These are phyloP conservation scores for Leucoagaricus sp. DNA, from an alignment of 1,284 basidiomycete species.

Conservation along the genomic window DNA sequence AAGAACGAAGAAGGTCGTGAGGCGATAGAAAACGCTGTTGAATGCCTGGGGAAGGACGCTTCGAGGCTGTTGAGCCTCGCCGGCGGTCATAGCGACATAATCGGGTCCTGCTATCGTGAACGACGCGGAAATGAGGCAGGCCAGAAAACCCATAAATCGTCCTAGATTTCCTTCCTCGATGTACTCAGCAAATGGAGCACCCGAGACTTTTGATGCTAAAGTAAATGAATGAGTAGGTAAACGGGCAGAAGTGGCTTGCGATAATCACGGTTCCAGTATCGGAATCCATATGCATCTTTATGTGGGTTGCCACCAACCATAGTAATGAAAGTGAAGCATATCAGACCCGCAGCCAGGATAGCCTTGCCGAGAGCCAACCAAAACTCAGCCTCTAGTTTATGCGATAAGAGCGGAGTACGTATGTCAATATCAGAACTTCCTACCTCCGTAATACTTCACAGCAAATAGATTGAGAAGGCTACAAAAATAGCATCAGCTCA, in stretches of 20 bases:
- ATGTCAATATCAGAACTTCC: conserved; percentile 1
- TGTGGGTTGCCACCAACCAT: conserved; percentile 71
- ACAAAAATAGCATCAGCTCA: neutral
- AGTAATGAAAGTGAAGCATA: conserved; percentile 58
- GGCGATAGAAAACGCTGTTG: conserved; percentile 44
- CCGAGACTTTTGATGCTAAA: conserved; percentile 38
- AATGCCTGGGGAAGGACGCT: conserved; percentile 43
- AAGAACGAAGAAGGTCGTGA: conserved; percentile 53
- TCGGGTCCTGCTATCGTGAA: conserved; percentile 51
- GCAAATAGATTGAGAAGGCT: conserved; percentile 47
- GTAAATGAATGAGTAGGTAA: neutral
- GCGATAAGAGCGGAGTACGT: neutral
- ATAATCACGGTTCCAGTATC: conserved; percentile 53
- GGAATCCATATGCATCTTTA: conserved; percentile 62
- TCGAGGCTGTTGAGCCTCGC: conserved; percentile 45
- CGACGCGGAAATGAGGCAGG: conserved; percentile 48
- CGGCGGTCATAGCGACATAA: conserved; percentile 50
- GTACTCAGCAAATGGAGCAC: conserved; percentile 48
- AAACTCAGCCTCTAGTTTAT: conserved; percentile 55
- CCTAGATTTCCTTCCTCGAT: conserved; percentile 43
- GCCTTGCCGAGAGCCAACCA: conserved; percentile 57
- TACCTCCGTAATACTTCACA: conserved; percentile 52
- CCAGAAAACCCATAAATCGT: conserved; percentile 46
- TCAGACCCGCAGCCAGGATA: conserved; percentile 56
- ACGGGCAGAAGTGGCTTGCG: neutral